Conservation (phyloP, 1,284 basidiomycete genomes). For the Sanghuangporus sanghuang region DNA sequence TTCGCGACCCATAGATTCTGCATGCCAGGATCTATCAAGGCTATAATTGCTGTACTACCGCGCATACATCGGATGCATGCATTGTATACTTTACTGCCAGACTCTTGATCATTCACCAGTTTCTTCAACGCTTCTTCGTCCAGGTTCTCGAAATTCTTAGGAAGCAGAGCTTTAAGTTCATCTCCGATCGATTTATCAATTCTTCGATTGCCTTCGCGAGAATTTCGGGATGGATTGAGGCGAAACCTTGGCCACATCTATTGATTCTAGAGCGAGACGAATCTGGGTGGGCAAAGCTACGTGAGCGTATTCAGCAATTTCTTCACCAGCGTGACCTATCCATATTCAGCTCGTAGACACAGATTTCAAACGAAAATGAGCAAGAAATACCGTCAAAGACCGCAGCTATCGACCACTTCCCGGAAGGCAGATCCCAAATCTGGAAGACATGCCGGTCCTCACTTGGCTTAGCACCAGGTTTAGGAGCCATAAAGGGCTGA, state of each 20-base stretch:
- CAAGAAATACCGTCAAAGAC: slow-evolving; percentile 58
- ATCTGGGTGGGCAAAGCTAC: slow-evolving; percentile 62
- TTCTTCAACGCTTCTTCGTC: slow-evolving; percentile 48
- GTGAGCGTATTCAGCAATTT: slow-evolving; percentile 42
- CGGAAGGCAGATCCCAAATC: slow-evolving; percentile 49
- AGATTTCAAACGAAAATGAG: slow-evolving; percentile 18
- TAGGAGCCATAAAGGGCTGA: slow-evolving; percentile 21
- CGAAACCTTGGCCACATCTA: slow-evolving; percentile 22
- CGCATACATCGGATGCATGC: slow-evolving; percentile 67
- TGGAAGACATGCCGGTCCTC: slow-evolving; percentile 47
- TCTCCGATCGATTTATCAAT: slow-evolving; percentile 62
- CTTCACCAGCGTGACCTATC: slow-evolving; percentile 35
- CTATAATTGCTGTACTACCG: slow-evolving; percentile 65
- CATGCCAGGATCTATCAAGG: slow-evolving; percentile 59
- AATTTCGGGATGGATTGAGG: neutral
- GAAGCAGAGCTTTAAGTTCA: slow-evolving; percentile 57
- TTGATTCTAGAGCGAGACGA: slow-evolving; percentile 39
- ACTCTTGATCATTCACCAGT: slow-evolving; percentile 57
- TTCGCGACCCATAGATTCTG: slow-evolving; percentile 68
- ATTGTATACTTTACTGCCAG: slow-evolving; percentile 53
- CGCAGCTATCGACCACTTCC: slow-evolving; percentile 56
- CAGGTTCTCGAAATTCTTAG: slow-evolving; percentile 47
- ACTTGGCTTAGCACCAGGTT: slow-evolving; percentile 11
- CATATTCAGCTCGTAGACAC: slow-evolving; percentile 4
- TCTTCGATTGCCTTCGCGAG: slow-evolving; percentile 11